Evolutionary conservation across 768 basidiomycete genomes (phyloP).

Genomic region (Floccularia luteovirens): DNA sequence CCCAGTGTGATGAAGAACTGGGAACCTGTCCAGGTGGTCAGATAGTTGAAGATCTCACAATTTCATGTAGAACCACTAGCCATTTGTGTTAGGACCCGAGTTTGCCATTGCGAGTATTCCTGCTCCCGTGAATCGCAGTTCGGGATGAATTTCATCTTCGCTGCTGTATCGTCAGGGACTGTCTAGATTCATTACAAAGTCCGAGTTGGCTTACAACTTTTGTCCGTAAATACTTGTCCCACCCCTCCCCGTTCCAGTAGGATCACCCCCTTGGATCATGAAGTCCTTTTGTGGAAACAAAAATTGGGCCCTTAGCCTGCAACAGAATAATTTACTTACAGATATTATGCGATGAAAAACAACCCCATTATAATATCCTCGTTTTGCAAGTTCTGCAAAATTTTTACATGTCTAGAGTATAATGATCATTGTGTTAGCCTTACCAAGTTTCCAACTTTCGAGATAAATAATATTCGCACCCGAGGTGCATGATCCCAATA

Average conservation of each 20-base stretch:
- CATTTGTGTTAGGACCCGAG: conserved; percentile 90
- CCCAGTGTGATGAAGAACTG: conserved; percentile 90
- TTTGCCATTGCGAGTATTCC: conserved; percentile 98
- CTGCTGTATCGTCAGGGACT: conserved; percentile 25
- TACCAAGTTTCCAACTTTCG: not conserved
- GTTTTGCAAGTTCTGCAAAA: conserved; percentile 84
- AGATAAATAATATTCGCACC: conserved; percentile 26
- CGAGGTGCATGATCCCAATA: conserved; percentile 89
- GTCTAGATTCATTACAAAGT: not conserved
- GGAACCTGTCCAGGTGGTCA: conserved; percentile 56
- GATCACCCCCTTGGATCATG: conserved; percentile 96
- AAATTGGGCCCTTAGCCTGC: not conserved
- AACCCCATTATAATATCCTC: conserved; percentile 89
- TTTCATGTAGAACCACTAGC: conserved; percentile 33
- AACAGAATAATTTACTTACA: conserved; percentile 31
- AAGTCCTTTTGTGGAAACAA: conserved; percentile 56
- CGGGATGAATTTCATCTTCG: conserved; percentile 87
- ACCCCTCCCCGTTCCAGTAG: conserved; percentile 91
- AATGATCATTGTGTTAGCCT: not conserved
- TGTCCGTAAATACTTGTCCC: conserved; percentile 86
- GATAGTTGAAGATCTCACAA: conserved; percentile 40
- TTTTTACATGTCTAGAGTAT: conserved; percentile 81
- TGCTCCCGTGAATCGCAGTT: conserved; percentile 90
- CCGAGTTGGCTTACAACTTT: conserved; percentile 56
- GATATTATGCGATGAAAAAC: conserved; percentile 90